Percentiles rank a stretch among this genome's conserved stretches.
Conservation (phyloP, 768 basidiomycete species). For the Porpolomopsis calyptriformis region DNA sequence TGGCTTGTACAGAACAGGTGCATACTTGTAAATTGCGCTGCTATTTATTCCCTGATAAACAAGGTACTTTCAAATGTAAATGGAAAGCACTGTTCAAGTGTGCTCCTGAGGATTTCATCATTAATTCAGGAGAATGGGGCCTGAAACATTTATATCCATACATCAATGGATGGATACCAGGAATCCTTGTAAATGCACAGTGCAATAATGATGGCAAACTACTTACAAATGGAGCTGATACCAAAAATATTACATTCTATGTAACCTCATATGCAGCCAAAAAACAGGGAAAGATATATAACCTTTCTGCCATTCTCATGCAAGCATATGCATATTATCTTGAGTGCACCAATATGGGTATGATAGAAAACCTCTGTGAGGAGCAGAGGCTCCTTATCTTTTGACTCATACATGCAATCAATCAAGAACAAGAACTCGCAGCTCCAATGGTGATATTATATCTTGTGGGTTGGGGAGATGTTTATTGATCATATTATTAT, state of each 20-base stretch:
- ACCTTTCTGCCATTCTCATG: constrained; percentile 27
- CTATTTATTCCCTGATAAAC: constrained; percentile 15
- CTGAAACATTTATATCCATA: constrained; percentile 16
- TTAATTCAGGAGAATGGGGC: constrained; percentile 18
- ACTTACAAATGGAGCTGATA: constrained; percentile 24
- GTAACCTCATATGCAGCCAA: constrained; percentile 26
- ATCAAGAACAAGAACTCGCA: constrained; percentile 26
- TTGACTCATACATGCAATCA: constrained; percentile 22
- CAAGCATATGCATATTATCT: constrained; percentile 23
- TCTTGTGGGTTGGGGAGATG: constrained; percentile 36
- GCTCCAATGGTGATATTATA: constrained; percentile 31
- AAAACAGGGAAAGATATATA: constrained; percentile 21
- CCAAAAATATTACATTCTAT: constrained; percentile 25
- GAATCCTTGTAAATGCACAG: constrained; percentile 12
- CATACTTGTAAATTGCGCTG: constrained; percentile 20
- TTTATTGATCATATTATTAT: constrained; percentile 27
- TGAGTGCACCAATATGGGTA: neutral
- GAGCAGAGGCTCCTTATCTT: constrained; percentile 22
- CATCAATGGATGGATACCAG: constrained; percentile 21
- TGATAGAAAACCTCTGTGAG: constrained; percentile 16
- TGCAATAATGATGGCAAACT: constrained; percentile 37
- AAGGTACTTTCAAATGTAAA: constrained; percentile 24
- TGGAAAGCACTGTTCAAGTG: constrained; percentile 19
- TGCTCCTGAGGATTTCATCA: constrained; percentile 11
- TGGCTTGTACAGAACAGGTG: constrained; percentile 20